Percentiles rank a stretch among this genome's conserved stretches.
These are phyloP conservation scores for Yueomyces sp. DNA, from an alignment of 805 yeast genomes.

Conservation along the genomic window DNA sequence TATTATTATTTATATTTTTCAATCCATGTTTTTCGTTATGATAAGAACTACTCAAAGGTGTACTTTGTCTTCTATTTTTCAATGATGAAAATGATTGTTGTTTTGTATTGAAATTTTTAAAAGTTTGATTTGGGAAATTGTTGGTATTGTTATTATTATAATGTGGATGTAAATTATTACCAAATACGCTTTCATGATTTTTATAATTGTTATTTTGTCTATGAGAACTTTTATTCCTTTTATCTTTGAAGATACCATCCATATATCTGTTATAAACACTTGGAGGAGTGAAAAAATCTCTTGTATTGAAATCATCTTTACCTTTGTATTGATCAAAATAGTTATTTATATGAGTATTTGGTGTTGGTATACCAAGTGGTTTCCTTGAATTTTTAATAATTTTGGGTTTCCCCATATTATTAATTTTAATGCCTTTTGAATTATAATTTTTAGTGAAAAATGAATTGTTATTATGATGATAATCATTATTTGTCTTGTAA, in stretches of 20 bases:
- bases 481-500: conserved; percentile 28
- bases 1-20: not conserved
- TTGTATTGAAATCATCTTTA: conserved; percentile 36
- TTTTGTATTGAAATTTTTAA: conserved; percentile 3
- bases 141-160: conserved; percentile 6
- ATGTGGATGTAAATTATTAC: conserved; percentile 8
- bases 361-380: conserved; percentile 56
- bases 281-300: conserved; percentile 69
- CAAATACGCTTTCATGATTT: conserved; percentile 17
- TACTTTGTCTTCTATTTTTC: not conserved
- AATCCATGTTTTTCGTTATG: not conserved
- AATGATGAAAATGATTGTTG: conserved; percentile 1
- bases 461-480: conserved; percentile 9
- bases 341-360: conserved; percentile 30
- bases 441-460: conserved; percentile 4
- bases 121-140: conserved; percentile 4
- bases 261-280: conserved; percentile 57
- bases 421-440: conserved; percentile 4
- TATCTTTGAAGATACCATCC: conserved; percentile 40
- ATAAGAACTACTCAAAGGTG: not conserved
- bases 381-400: conserved; percentile 30
- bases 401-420: conserved; percentile 10
- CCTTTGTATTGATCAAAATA: conserved; percentile 12
- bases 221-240: too few species aligned
- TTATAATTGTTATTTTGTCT: conserved; percentile 3